Evolutionary conservation across 1,139 yeast genomes (phyloP).

Genomic region (Pichia norvegensis): DNA sequence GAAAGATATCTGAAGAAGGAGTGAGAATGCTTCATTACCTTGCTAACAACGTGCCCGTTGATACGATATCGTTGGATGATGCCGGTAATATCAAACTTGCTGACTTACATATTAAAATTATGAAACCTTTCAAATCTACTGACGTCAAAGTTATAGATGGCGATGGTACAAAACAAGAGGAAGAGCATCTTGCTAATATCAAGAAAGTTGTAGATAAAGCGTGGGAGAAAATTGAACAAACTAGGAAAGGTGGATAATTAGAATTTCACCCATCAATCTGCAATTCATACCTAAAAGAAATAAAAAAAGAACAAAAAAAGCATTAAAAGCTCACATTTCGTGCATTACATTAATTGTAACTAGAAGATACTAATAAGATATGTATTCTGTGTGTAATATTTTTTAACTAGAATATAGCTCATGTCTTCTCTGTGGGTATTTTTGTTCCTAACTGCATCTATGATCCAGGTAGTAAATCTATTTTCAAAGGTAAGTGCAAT

Average conservation of each 20-base stretch:
- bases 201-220: conserved; percentile 48
- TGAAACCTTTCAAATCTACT: conserved; percentile 42
- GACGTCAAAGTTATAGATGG: conserved; percentile 29
- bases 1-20: conserved; percentile 36
- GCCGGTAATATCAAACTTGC: conserved; percentile 42
- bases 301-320: background rate
- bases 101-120: conserved; percentile 40
- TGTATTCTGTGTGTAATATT: background rate
- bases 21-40: conserved; percentile 43
- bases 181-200: conserved; percentile 33
- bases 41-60: conserved; percentile 37
- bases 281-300: background rate
- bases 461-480: no score
- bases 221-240: conserved; percentile 44
- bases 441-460: no score
- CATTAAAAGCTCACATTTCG: background rate
- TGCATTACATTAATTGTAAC: background rate
- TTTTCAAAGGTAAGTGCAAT: no score
- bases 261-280: no score
- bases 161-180: conserved; percentile 17
- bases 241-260: conserved; percentile 53
- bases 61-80: conserved; percentile 39
- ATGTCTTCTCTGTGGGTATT: conserved; percentile 2
- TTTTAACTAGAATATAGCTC: background rate
- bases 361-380: background rate